A percentile compares a stretch with the other conserved stretches of the same genome.
These are phyloP conservation scores for Polychaeton citri DNA, from an alignment of 2,329 filamentous ascomycete genomes.

Conservation along the genomic window DNA sequence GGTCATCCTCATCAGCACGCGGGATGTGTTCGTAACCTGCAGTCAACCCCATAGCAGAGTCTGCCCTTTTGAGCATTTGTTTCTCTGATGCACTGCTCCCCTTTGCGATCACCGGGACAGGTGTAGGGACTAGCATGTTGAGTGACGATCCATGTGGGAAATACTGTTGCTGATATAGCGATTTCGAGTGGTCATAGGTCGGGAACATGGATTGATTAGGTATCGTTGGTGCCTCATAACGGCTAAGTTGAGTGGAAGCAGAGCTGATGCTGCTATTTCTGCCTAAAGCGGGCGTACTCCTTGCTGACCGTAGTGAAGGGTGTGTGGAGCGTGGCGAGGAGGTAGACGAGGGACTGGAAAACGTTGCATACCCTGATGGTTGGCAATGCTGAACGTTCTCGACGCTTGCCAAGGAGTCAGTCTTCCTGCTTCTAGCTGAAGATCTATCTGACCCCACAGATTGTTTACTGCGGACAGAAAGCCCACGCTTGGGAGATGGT, in stretches of 20 bases:
- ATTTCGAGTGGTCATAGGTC: conserved; percentile 53
- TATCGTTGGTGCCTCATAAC: conserved; percentile 17
- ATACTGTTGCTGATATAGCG: conserved; percentile 56
- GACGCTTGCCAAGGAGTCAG: too few relatives aligned
- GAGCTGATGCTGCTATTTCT: conserved; percentile 23
- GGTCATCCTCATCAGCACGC: conserved; percentile 12
- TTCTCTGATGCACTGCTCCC: conserved; percentile 25
- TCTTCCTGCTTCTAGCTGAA: too few relatives aligned
- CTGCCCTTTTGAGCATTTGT: conserved; percentile 9
- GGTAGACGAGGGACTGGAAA: conserved; percentile 5
- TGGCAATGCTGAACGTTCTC: conserved; percentile 11
- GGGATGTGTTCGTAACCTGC: conserved; percentile 19
- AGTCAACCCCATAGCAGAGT: conserved; percentile 15
- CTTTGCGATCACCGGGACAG: too few relatives aligned
- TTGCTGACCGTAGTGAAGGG: conserved; percentile 3
- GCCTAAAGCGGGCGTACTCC: conserved; percentile 18
- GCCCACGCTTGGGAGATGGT: too few relatives aligned
- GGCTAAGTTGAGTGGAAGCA: conserved; percentile 9
- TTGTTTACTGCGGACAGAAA: too few relatives aligned
- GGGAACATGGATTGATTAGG: conserved; percentile 63
- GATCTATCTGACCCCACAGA: too few relatives aligned
- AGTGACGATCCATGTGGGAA: conserved; percentile 48
- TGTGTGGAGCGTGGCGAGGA: conserved; percentile 7
- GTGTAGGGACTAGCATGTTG: too few relatives aligned
- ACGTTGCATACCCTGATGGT: conserved; percentile 12